Conservation (phyloP, 2,329 filamentous ascomycete species). For the Fusarium tupiense region DNA sequence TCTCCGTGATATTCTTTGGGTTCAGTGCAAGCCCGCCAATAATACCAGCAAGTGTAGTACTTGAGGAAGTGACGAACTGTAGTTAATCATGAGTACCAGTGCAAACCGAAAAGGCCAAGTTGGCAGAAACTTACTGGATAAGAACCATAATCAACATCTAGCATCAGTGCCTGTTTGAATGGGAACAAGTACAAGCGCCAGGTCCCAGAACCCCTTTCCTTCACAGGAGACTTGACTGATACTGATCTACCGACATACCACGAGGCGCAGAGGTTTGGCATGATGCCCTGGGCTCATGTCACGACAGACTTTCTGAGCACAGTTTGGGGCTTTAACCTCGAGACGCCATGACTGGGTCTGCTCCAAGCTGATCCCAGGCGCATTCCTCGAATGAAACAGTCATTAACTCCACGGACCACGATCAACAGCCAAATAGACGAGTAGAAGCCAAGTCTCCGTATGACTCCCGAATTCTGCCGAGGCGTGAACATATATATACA, state of each 20-base stretch:
- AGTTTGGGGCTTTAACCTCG: neutral
- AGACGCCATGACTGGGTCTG: neutral
- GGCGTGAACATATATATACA: no score
- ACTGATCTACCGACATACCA: neutral
- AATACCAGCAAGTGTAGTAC: neutral
- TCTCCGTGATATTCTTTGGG: neutral
- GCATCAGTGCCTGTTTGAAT: neutral
- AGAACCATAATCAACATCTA: neutral
- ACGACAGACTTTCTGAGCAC: neutral
- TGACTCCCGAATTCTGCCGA: neutral
- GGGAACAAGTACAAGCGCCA: neutral
- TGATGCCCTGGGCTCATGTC: neutral
- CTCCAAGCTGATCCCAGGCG: neutral
- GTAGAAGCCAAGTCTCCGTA: neutral
- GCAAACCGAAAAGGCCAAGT: neutral
- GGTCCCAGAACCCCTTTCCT: neutral
- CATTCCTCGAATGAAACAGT: neutral
- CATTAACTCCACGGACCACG: neutral
- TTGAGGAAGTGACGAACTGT: neutral
- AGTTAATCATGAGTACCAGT: neutral
- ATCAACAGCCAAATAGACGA: neutral
- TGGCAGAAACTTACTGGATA: neutral
- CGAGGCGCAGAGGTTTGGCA: neutral
- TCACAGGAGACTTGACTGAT: neutral
- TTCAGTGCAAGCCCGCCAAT: neutral